A percentile compares a stretch with the other conserved stretches of the same genome.
These are phyloP conservation scores for Penicillium sp. DNA, from an alignment of 2,329 filamentous ascomycete species.

Conservation along the genomic window DNA sequence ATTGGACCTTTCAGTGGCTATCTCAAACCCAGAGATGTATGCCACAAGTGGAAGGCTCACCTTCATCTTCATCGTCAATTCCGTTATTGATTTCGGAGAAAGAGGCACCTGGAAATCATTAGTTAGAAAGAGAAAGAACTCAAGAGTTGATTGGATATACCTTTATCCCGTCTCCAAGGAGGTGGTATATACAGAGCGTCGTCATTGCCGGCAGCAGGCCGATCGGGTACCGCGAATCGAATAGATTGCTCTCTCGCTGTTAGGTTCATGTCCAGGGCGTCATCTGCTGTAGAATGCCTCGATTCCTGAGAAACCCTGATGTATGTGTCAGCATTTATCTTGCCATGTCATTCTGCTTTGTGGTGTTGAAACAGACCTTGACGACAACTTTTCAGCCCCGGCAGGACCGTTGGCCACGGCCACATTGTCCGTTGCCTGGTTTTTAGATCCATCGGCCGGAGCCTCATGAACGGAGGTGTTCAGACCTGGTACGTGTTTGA, in stretches of 20 bases:
- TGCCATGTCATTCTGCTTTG: neutral
- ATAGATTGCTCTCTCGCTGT: slow-evolving; percentile 6
- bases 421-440: neutral
- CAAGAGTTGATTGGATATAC: slow-evolving; percentile 8
- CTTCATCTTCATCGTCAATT: slow-evolving; percentile 11
- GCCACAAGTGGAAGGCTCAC: slow-evolving; percentile 33
- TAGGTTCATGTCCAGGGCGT: neutral
- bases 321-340: slow-evolving; percentile 1
- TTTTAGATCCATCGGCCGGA: neutral
- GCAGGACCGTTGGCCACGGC: neutral
- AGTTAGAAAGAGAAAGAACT: slow-evolving; percentile 7
- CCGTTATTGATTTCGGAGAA: slow-evolving; percentile 31
- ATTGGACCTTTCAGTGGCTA: neutral
- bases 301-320: slow-evolving; percentile 4
- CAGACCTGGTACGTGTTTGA: neutral
- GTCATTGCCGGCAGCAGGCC: slow-evolving; percentile 10
- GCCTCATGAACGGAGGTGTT: neutral
- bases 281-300: neutral
- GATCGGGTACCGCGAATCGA: slow-evolving; percentile 9
- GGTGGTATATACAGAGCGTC: slow-evolving; percentile 33
- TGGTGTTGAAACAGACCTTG: slow-evolving; percentile 4
- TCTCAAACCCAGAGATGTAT: neutral
- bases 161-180: slow-evolving; percentile 27
- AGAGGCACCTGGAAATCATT: slow-evolving; percentile 22
- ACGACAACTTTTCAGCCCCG: neutral